A percentile compares a stretch with the other conserved stretches of the same genome.
Evolutionary conservation across 371 early-diverging fungal species (phyloP).

Genomic region (Vittaforma corneae): DNA sequence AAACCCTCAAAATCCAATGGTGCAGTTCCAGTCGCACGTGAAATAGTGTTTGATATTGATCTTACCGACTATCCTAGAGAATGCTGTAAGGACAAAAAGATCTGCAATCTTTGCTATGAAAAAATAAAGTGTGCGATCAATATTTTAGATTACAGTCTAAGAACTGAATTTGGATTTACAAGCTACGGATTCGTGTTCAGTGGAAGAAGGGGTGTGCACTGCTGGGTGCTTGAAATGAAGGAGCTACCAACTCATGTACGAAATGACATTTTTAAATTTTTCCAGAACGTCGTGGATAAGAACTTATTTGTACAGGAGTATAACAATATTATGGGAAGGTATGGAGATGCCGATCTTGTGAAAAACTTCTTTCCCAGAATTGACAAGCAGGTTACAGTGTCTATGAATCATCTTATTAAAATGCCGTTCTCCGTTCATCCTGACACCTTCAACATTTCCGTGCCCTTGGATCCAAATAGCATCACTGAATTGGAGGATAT

Average conservation of each 20-base stretch:
- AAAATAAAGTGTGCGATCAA: conserved; percentile 81
- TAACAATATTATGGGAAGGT: conserved; percentile 39
- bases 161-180: conserved; percentile 85
- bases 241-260: conserved; percentile 67
- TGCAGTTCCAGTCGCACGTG: conserved; percentile 70
- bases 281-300: conserved; percentile 28
- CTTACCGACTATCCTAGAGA: conserved; percentile 93
- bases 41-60: conserved; percentile 98
- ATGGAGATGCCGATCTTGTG: conserved; percentile 62
- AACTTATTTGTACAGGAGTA: conserved; percentile 19
- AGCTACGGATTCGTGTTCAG: conserved; percentile 85
- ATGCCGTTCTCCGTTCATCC: conserved; percentile 96
- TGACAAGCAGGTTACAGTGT: conserved; percentile 78
- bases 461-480: conserved; percentile 65
- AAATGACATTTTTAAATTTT: conserved; percentile 69
- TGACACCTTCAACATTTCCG: conserved; percentile 62
- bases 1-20: conserved; percentile 63
- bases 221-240: conserved; percentile 85
- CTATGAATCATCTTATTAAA: conserved; percentile 87
- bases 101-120: conserved; percentile 80
- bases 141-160: conserved; percentile 62
- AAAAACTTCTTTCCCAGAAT: conserved; percentile 65
- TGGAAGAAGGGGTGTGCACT: conserved; percentile 95
- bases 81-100: conserved; percentile 70
- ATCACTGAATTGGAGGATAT: conserved; percentile 20